Percentiles rank a stretch among this genome's conserved stretches.
Evolutionary conservation across 169 alveolate species (phyloP).

Genomic region (Plasmodium cynomolgi): DNA sequence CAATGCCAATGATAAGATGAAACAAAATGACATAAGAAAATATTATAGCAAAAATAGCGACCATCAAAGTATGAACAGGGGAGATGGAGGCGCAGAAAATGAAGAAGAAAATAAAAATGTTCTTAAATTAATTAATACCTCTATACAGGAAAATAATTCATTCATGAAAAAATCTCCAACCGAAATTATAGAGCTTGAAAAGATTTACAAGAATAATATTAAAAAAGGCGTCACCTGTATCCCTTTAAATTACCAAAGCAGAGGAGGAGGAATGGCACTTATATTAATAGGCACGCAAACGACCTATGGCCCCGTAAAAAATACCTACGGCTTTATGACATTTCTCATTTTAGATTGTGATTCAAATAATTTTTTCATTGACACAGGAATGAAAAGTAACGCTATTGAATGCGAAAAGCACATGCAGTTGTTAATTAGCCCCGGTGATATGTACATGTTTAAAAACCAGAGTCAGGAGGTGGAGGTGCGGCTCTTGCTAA

Average conservation of each 20-base stretch:
- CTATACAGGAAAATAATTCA: slow-evolving; percentile 43
- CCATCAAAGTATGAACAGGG: slow-evolving; percentile 30
- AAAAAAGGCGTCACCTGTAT: slow-evolving; percentile 75
- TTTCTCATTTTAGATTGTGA: slow-evolving; percentile 75
- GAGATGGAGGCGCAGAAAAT: slow-evolving; percentile 25
- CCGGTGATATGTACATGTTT: slow-evolving; percentile 76
- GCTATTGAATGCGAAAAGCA: slow-evolving; percentile 76
- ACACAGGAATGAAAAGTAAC: slow-evolving; percentile 71
- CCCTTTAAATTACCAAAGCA: slow-evolving; percentile 76
- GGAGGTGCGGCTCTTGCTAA: slow-evolving; percentile 61
- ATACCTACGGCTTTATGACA: slow-evolving; percentile 73
- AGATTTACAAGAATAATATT: slow-evolving; percentile 63
- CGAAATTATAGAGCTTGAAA: slow-evolving; percentile 70
- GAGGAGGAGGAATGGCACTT: slow-evolving; percentile 76
- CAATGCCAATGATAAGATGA: slow-evolving; percentile 20
- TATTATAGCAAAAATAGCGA: slow-evolving; percentile 63
- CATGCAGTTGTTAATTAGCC: slow-evolving; percentile 75
- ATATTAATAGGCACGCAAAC: slow-evolving; percentile 67
- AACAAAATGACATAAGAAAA: slow-evolving; percentile 70
- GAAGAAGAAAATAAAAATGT: slow-evolving; percentile 51
- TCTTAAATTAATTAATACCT: slow-evolving; percentile 50
- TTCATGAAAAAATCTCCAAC: slow-evolving; percentile 72
- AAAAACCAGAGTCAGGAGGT: slow-evolving; percentile 75
- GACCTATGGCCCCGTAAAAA: slow-evolving; percentile 75
- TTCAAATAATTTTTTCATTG: slow-evolving; percentile 60